Evolutionary conservation across 768 basidiomycete species (phyloP).

Genomic region (Mycena venus): DNA sequence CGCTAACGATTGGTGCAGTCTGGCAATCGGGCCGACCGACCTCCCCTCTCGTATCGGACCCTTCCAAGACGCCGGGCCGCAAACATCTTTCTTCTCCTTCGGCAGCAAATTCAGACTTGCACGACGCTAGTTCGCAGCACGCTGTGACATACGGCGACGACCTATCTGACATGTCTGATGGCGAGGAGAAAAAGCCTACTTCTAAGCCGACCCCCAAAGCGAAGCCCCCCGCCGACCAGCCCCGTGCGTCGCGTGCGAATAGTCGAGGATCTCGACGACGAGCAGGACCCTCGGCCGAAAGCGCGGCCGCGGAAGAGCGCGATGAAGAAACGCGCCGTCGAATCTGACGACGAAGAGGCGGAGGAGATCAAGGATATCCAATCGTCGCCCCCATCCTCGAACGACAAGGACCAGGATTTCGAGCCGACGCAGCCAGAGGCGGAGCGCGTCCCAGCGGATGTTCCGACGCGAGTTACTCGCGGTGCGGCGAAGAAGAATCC

Average conservation of each 20-base stretch:
- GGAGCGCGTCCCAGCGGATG: background rate
- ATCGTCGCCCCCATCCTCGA: slow-evolving; percentile 11
- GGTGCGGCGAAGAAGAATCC: slow-evolving; percentile 18
- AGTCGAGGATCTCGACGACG: slow-evolving; percentile 27
- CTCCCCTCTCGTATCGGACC: slow-evolving; percentile 10
- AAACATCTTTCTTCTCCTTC: background rate
- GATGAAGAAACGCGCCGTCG: slow-evolving; percentile 10
- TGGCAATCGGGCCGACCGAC: slow-evolving; percentile 25
- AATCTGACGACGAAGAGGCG: slow-evolving; percentile 21
- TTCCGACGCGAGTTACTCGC: slow-evolving; percentile 17
- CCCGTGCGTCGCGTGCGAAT: slow-evolving; percentile 10
- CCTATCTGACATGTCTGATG: slow-evolving; percentile 41
- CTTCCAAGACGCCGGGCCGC: background rate
- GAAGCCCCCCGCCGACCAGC: background rate
- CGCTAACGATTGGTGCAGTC: background rate
- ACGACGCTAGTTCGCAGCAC: slow-evolving; percentile 6
- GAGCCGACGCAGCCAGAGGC: slow-evolving; percentile 18
- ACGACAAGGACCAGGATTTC: slow-evolving; percentile 24
- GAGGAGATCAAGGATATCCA: background rate
- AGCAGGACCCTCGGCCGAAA: slow-evolving; percentile 20
- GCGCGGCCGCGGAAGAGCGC: slow-evolving; percentile 15
- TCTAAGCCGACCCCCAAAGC: background rate
- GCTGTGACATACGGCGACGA: slow-evolving; percentile 36
- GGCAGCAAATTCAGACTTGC: background rate
- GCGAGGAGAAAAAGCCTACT: slow-evolving; percentile 7